Conservation (phyloP, 2,329 filamentous ascomycete genomes). For the Phoma sp. region DNA sequence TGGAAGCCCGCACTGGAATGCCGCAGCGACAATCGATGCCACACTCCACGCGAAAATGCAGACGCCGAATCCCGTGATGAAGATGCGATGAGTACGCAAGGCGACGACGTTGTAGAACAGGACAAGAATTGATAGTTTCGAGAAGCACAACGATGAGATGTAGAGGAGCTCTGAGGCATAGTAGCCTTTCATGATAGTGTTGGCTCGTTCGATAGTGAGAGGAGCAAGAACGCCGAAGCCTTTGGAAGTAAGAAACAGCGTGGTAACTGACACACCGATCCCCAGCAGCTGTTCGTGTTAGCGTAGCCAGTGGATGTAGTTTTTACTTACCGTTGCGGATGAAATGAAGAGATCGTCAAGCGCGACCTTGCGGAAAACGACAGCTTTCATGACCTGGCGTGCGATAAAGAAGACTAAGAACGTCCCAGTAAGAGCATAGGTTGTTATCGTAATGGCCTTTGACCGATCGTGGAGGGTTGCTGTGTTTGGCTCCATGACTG, state of each 20-base stretch:
- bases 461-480: slow-evolving; percentile 22
- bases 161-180: slow-evolving; percentile 46
- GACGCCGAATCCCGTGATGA: slow-evolving; percentile 27
- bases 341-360: slow-evolving; percentile 42
- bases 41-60: slow-evolving; percentile 38
- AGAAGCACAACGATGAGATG: slow-evolving; percentile 35
- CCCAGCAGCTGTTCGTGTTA: slow-evolving; percentile 32
- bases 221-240: slow-evolving; percentile 28
- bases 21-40: slow-evolving; percentile 31
- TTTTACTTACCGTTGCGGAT: slow-evolving; percentile 35
- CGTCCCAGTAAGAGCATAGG: slow-evolving; percentile 35
- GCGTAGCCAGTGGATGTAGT: not conserved
- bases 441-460: slow-evolving; percentile 29
- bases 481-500: not conserved
- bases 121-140: slow-evolving; percentile 40
- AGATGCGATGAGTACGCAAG: slow-evolving; percentile 27
- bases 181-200: slow-evolving; percentile 38
- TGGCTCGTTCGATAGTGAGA: slow-evolving; percentile 26
- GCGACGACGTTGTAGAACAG: slow-evolving; percentile 35
- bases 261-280: slow-evolving; percentile 35
- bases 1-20: slow-evolving; percentile 42
- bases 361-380: slow-evolving; percentile 30
- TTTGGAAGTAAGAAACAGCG: slow-evolving; percentile 32
- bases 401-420: slow-evolving; percentile 33
- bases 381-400: slow-evolving; percentile 35